Evolutionary conservation across 768 basidiomycete species (phyloP).

Genomic region (Hericium alpestre): DNA sequence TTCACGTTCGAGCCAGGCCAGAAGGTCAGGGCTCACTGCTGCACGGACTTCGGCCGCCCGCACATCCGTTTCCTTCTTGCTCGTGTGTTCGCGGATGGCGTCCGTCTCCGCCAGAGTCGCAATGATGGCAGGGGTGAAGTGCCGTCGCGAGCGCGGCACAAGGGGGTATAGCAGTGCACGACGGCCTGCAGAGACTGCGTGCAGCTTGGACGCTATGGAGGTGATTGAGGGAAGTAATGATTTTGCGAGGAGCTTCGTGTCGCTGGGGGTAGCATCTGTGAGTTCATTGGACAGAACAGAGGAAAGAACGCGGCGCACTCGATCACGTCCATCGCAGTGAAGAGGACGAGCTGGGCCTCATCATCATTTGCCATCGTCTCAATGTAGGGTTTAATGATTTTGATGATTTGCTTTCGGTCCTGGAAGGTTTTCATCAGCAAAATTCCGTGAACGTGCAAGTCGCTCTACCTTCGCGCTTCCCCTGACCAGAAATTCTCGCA

Average conservation of each 20-base stretch:
- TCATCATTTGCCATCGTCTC: slow-evolving; percentile 83
- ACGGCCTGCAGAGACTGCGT: slow-evolving; percentile 61
- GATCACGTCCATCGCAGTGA: slow-evolving; percentile 81
- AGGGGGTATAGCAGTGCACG: slow-evolving; percentile 76
- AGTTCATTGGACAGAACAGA: not conserved
- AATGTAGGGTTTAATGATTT: slow-evolving; percentile 80
- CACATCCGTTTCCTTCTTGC: slow-evolving; percentile 64
- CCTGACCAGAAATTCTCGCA: slow-evolving; percentile 73
- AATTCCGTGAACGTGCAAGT: not conserved
- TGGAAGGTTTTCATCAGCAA: slow-evolving; percentile 16
- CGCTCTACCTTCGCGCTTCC: slow-evolving; percentile 67
- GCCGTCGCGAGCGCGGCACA: slow-evolving; percentile 69
- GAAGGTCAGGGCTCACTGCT: slow-evolving; percentile 62
- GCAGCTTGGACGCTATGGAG: slow-evolving; percentile 44
- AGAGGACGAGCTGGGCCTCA: slow-evolving; percentile 82
- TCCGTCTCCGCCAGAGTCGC: slow-evolving; percentile 66
- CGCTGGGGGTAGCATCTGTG: slow-evolving; percentile 32
- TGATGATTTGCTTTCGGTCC: slow-evolving; percentile 89
- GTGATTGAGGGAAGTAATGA: slow-evolving; percentile 65
- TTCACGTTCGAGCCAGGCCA: slow-evolving; percentile 58
- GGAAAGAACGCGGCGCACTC: slow-evolving; percentile 44
- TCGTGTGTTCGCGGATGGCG: slow-evolving; percentile 53
- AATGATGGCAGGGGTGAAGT: slow-evolving; percentile 81
- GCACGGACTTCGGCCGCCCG: slow-evolving; percentile 62
- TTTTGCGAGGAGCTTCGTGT: slow-evolving; percentile 84